Evolutionary conservation across 352 stramenopile genomes (phyloP), one percentile per base, ranked within the genome.

Genomic region (Phytophthora quininea): DNA sequence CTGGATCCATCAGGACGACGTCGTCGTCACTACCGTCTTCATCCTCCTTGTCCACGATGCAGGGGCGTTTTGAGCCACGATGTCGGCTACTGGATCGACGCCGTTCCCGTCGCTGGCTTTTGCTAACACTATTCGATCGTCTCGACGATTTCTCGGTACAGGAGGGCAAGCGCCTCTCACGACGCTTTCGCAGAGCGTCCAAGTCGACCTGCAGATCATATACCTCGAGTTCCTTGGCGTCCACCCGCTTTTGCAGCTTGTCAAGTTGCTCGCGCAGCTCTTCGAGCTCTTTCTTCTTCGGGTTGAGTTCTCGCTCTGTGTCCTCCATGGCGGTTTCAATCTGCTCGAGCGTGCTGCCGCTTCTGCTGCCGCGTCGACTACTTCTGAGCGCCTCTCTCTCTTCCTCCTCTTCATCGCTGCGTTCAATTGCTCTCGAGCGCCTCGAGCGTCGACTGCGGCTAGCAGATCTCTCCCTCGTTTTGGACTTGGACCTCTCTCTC

Each of bases 31-130:
- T 77, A 40, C 10, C 35, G 29, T 58, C 77, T 38, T 87, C 80
- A 37, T 90, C 80, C 0, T 91, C 84, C 60, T 90, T 79, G 62
- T 93, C 81, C 31, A 89, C 73, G 32, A 93, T 89, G 29, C 76
- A 76, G 32, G 77, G 85, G 7, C 82, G 76, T 52, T 89, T 91
- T 6, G 77, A 83, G 11, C 50, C n/a, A 6, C 74, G 76, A n/a
- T 58, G 4, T 0, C 49, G 59, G 54, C 78, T 88, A 40, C 29
- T 71, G 6, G 77, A 84, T 29, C 73, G 73, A 32, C 54, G 35
- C 43, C 67, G 69, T 45, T 77, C 65, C 35, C 68, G 63, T 5
- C 40, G 48, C 11, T 53, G 66, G 35, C 64, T 67, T 15, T 64
- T 57, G 50, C 47, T 54, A 35, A 50, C 61, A 48, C 49, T 85